Percentiles rank a stretch among this genome's conserved stretches.
Conservation (phyloP, 257 asterid species). For the Primulina eburnea region DNA sequence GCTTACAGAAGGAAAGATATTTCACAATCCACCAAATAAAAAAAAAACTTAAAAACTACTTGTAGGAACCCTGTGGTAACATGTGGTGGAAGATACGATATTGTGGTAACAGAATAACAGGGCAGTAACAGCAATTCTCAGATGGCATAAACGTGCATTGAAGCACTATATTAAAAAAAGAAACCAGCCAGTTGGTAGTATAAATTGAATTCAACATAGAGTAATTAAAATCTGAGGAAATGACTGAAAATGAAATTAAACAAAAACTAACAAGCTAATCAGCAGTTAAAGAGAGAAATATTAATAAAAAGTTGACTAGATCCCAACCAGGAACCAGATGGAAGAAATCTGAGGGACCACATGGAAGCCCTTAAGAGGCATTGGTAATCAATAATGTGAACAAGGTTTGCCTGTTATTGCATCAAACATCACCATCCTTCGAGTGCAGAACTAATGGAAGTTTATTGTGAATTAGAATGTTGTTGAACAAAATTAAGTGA, state of each 20-base stretch:
- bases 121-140: not conserved
- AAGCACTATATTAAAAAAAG: not conserved
- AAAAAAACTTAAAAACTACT: not conserved
- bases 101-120: not conserved
- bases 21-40: not conserved
- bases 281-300: slow-evolving; percentile 8
- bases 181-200: not conserved
- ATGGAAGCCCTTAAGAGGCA: slow-evolving; percentile 5
- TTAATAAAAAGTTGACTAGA: slow-evolving; percentile 1
- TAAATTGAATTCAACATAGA: not conserved
- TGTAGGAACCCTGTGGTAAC: slow-evolving; percentile 4
- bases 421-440: not conserved
- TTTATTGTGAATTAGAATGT: slow-evolving; percentile 2
- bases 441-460: slow-evolving; percentile 2
- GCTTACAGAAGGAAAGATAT: not conserved
- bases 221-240: slow-evolving; percentile 9
- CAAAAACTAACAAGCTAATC: not conserved
- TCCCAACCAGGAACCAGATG: not conserved
- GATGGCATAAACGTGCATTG: not conserved
- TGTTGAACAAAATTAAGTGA: slow-evolving; percentile 2
- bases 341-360: slow-evolving; percentile 12
- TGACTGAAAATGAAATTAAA: not conserved
- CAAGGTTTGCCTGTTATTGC: not conserved
- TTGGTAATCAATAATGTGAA: not conserved
- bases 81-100: not conserved